A percentile compares a stretch with the other conserved stretches of the same genome.
Evolutionary conservation across 108 stramenopile species (phyloP).

Genomic region (Nannochloropsis salina): DNA sequence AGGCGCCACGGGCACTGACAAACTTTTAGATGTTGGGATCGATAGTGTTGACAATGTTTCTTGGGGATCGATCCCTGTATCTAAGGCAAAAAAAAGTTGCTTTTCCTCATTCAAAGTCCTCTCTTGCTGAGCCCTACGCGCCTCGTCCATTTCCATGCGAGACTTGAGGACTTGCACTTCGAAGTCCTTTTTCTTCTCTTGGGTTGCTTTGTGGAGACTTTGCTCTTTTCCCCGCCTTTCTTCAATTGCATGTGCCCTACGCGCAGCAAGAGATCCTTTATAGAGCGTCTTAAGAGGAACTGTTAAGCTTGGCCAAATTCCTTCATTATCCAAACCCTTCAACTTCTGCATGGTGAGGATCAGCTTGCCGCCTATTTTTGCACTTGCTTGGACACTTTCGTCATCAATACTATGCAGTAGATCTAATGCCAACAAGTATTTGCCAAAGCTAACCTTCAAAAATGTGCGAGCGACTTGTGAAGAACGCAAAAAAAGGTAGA

Average conservation of each 20-base stretch:
- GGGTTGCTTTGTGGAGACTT: not conserved
- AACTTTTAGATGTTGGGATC: not conserved
- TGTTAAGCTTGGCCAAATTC: not conserved
- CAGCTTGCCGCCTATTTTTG: not conserved
- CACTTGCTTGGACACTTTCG: not conserved
- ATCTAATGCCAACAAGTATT: not conserved
- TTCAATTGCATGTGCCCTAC: not conserved
- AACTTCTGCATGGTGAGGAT: not conserved
- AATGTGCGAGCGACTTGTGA: not conserved
- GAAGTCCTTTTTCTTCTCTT: not conserved
- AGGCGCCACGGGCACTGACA: not conserved
- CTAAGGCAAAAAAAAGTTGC: not conserved
- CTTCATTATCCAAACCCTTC: not conserved
- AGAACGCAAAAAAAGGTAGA: not conserved
- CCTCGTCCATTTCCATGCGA: not conserved
- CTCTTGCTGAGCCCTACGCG: not conserved
- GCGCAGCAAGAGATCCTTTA: not conserved
- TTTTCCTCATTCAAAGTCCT: not conserved
- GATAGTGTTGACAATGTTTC: constrained; percentile 10
- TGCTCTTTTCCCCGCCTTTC: not conserved
- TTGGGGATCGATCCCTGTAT: not conserved
- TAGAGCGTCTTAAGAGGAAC: not conserved
- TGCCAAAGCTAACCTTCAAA: not conserved
- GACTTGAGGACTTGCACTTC: not conserved
- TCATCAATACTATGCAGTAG: not conserved